Conservation (phyloP, 2,329 filamentous ascomycete species). For the Xylariaceae sp. region DNA sequence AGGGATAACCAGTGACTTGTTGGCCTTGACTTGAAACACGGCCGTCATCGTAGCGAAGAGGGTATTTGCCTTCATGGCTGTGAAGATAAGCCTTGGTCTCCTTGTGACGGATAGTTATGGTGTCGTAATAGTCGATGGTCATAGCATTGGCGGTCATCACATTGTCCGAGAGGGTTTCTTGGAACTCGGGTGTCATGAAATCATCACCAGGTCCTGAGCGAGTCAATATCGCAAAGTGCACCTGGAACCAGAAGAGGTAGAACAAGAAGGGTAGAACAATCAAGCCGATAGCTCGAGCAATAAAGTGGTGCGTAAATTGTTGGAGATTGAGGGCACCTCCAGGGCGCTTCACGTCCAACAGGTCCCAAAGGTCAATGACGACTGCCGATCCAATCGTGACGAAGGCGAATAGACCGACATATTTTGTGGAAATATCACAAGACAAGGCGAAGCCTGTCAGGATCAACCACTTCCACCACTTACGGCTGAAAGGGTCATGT, state of each 20-base stretch:
- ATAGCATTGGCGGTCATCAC: conserved; percentile 84
- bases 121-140: conserved; percentile 85
- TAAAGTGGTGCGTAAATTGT: conserved; percentile 86
- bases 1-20: conserved; percentile 96
- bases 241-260: conserved; percentile 99
- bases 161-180: conserved; percentile 95
- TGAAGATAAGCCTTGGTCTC: conserved; percentile 96
- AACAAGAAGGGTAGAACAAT: conserved; percentile 93
- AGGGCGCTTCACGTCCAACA: conserved; percentile 83
- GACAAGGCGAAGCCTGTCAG: conserved; percentile 91
- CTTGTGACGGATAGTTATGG: conserved; percentile 87
- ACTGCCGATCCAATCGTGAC: conserved; percentile 95
- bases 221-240: conserved; percentile 88
- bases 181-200: conserved; percentile 98
- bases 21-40: conserved; percentile 96
- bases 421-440: conserved; percentile 98
- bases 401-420: conserved; percentile 95
- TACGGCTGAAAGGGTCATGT: conserved; percentile 82
- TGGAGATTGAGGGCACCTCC: conserved; percentile 76
- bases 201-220: conserved; percentile 93
- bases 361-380: conserved; percentile 89
- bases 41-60: conserved; percentile 93
- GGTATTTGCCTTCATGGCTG: conserved; percentile 86
- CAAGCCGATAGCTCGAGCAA: conserved; percentile 78
- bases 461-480: conserved; percentile 99